Conservation (phyloP, 345 rosid species). For the Arabidopsis thaliana region TAIR10.1 NC_003074.8:20516001-20516500, state of each 20-base stretch:
- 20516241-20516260: constrained; percentile 91
- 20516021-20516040: constrained; percentile 31
- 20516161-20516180: constrained; percentile 7
- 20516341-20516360: constrained; percentile 86
- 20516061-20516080: constrained; percentile 41
- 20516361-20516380: constrained; percentile 84
- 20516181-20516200: neutral
- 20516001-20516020: constrained; percentile 25
- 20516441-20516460: constrained; percentile 5
- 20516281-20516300: constrained; percentile 83
- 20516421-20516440: neutral
- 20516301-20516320: constrained; percentile 79
- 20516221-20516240: constrained; percentile 52
- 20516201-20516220: constrained; percentile 54
- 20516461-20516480: neutral
- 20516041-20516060: constrained; percentile 40
- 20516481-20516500: constrained; percentile 4
- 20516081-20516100: constrained; percentile 35
- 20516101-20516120: constrained; percentile 39
- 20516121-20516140: constrained; percentile 41
- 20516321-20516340: constrained; percentile 81
- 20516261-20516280: constrained; percentile 83
- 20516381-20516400: constrained; percentile 60
- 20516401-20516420: constrained; percentile 2
- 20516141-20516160: neutral